Evolutionary conservation across 257 asterid species (phyloP).

Genomic region (Solanum ahanhuiri): DNA sequence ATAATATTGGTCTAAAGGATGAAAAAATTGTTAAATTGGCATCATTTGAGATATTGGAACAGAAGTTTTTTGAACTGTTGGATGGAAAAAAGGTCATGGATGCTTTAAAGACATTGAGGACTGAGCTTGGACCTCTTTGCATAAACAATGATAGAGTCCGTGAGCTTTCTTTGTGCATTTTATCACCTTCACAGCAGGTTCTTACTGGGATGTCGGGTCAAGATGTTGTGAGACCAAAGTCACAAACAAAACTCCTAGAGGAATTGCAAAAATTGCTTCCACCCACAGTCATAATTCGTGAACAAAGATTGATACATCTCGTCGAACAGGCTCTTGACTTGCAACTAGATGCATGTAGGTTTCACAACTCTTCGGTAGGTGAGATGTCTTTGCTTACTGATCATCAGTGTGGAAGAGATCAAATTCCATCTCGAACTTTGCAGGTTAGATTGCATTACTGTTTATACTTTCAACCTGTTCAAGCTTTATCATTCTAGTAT

Average conservation of each 20-base stretch:
- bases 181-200: slow-evolving; percentile 30
- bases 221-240: slow-evolving; percentile 22
- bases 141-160: slow-evolving; percentile 41
- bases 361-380: slow-evolving; percentile 53
- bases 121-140: slow-evolving; percentile 57
- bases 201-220: slow-evolving; percentile 21
- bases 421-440: slow-evolving; percentile 63
- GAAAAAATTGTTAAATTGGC: slow-evolving; percentile 44
- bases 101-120: slow-evolving; percentile 76
- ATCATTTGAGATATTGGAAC: slow-evolving; percentile 66
- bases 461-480: neutral
- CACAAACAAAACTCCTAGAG: slow-evolving; percentile 48
- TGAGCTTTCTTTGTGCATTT: slow-evolving; percentile 49
- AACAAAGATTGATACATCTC: slow-evolving; percentile 63
- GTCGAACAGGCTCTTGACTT: slow-evolving; percentile 79
- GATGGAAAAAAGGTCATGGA: slow-evolving; percentile 48
- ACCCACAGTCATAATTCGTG: slow-evolving; percentile 58
- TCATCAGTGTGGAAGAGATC: slow-evolving; percentile 72
- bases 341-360: slow-evolving; percentile 61
- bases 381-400: slow-evolving; percentile 66
- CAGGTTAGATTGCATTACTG: slow-evolving; percentile 35
- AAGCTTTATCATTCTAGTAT: neutral
- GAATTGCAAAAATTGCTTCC: slow-evolving; percentile 69
- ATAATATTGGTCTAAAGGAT: slow-evolving; percentile 38
- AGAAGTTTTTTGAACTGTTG: slow-evolving; percentile 62